These are phyloP conservation scores for Dryas octopetala DNA, from an alignment of 306 rosid genomes.

Conservation along the genomic window DNA sequence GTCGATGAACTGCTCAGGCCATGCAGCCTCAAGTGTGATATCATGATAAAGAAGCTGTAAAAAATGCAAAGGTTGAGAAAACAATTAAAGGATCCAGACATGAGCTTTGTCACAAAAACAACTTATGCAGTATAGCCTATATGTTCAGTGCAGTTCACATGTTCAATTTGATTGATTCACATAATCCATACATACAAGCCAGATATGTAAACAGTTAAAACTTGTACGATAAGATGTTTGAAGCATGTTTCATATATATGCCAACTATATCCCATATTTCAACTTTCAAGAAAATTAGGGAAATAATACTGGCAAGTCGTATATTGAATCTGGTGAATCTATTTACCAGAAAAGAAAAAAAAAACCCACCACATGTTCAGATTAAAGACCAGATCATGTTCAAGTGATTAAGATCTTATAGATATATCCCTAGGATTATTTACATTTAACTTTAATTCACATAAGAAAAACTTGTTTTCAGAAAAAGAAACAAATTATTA, in stretches of 20 bases:
- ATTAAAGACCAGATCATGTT: background rate
- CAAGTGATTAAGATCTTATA: background rate
- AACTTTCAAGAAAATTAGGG: background rate
- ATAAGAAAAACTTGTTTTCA: background rate
- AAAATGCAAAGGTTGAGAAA: conserved; percentile 21
- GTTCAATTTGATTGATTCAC: background rate
- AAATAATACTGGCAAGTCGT: background rate
- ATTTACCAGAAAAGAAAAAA: background rate
- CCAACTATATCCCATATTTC: background rate
- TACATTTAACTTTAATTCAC: background rate
- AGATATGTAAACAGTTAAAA: background rate
- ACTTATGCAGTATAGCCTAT: conserved; percentile 2
- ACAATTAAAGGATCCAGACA: background rate
- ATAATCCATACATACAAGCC: background rate
- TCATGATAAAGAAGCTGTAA: conserved; percentile 81
- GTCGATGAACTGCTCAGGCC: conserved; percentile 87
- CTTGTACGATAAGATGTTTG: conserved; percentile 1
- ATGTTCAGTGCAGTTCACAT: background rate
- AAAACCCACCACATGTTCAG: background rate
- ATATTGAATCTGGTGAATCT: background rate
- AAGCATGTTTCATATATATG: background rate
- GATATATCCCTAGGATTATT: background rate
- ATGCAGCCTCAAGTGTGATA: conserved; percentile 77
- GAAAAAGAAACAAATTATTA: background rate
- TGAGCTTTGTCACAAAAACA: conserved; percentile 5